Evolutionary conservation across 805 yeast genomes (phyloP).

Genomic region (Groenewaldozyma salmanticensis): DNA sequence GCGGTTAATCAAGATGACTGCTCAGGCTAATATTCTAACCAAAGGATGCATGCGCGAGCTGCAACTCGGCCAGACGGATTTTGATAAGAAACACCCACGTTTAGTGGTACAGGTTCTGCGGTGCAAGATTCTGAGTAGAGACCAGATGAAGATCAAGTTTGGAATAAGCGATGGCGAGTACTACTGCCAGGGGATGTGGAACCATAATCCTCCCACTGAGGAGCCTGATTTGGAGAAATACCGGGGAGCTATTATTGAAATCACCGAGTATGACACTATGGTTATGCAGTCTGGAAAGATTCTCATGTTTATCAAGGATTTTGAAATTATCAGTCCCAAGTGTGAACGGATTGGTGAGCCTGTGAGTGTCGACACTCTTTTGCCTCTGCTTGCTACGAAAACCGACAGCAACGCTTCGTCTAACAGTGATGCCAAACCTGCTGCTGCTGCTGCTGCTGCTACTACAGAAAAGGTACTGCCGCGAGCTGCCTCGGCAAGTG

Average conservation of each 20-base stretch:
- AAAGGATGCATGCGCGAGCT: background rate
- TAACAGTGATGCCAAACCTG: background rate
- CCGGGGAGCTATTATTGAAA: constrained; percentile 1
- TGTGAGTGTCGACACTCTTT: background rate
- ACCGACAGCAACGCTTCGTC: background rate
- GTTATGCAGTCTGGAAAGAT: constrained; percentile 1
- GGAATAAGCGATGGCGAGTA: constrained; percentile 4
- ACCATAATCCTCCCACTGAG: background rate
- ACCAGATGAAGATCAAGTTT: background rate
- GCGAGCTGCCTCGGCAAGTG: background rate
- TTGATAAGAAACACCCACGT: background rate
- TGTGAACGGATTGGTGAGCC: constrained; percentile 10
- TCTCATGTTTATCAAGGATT: constrained; percentile 2
- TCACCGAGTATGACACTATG: constrained; percentile 3
- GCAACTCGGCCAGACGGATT: background rate
- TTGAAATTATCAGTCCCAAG: background rate
- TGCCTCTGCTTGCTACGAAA: background rate
- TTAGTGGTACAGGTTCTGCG: constrained; percentile 3
- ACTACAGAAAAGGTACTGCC: background rate
- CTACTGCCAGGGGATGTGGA: background rate
- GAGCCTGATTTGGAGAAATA: background rate
- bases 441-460: background rate
- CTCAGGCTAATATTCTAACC: background rate
- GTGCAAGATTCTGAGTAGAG: background rate
- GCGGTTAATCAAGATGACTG: too few species aligned